phyloP scores from a whole-genome alignment of 2,329 filamentous ascomycete species.

The Polytolypa hystricis region DNA sequence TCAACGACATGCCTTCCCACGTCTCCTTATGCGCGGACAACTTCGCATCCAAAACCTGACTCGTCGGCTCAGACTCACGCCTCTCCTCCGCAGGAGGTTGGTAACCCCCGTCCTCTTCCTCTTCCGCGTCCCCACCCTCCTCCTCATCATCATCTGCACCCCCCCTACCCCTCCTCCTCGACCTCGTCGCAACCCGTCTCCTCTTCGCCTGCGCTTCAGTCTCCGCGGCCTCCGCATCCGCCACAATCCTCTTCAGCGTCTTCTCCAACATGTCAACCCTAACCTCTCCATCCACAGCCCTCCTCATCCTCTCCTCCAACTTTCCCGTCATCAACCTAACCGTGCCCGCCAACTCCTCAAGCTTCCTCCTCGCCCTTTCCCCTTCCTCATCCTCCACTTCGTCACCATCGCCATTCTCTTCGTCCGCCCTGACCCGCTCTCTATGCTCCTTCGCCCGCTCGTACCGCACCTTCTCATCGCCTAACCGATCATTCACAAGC shows the following conservation, averaged over 20 bases:
- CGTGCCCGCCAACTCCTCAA: constrained; percentile 33
- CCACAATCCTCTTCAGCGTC: constrained; percentile 33
- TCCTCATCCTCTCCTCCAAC: constrained; percentile 48
- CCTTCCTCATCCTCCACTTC: constrained; percentile 20
- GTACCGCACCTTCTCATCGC: constrained; percentile 27
- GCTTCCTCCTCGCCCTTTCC: constrained; percentile 28
- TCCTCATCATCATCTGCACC: constrained; percentile 16
- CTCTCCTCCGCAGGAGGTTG: constrained; percentile 12
- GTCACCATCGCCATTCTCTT: not conserved
- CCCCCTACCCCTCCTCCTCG: constrained; percentile 29
- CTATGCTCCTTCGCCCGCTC: constrained; percentile 15
- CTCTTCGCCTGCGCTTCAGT: constrained; percentile 23
- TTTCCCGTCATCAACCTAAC: constrained; percentile 42
- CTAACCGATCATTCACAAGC: constrained; percentile 46
- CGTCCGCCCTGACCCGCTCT: constrained; percentile 9
- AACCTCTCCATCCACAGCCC: constrained; percentile 46
- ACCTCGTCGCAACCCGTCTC: constrained; percentile 16
- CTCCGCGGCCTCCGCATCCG: constrained; percentile 23
- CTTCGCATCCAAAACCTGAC: constrained; percentile 25
- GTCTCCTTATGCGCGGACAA: constrained; percentile 22
- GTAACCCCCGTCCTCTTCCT: constrained; percentile 34
- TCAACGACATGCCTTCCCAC: constrained; percentile 31
- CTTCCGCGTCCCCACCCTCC: constrained; percentile 30
- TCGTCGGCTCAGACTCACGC: constrained; percentile 21
- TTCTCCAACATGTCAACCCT: constrained; percentile 35